Evolutionary conservation across 495 filamentous ascomycete genomes (phyloP), one percentile per base, ranked within the genome.

Genomic region (Xylaria flabelliformis): DNA sequence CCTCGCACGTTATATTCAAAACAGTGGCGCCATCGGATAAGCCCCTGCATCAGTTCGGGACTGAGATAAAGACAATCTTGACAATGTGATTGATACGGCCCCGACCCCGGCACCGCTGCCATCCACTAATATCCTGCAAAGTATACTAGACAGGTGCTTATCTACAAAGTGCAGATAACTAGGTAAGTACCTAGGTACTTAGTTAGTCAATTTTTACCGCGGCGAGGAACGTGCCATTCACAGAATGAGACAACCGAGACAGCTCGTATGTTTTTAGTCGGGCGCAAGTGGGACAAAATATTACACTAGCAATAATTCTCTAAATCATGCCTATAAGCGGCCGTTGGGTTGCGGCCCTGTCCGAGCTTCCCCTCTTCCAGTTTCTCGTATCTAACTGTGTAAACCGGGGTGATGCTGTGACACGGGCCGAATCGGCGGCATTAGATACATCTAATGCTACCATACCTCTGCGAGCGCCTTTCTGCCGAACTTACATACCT

Each of bases 351-450:
- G 19, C 48, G n/a, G 48, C 19, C 48, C 48, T 51, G 19, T 15
- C 36, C 21, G 44, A 12, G 17, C 48, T 62, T 62, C 67, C 67
- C 67, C 67, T 69, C 67, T 62, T 41, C 67, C 5, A 15, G 17
- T 67, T 69, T 26, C 66, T 69, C 67, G 67, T 69, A 69, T 69
- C 67, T 62, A 44, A 42, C 12, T 42, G 39, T 42, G 39, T 42
- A 42, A 15, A 17, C 34, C 21, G 34, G 34, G 50, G 29, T 67
- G 34, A 56, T n/a, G 65, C 48, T 26, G 36, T 46, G 17, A 44
- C 46, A 58, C 67, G 67, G 67, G 44, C 67, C 67, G 67, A 69
- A 50, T 69, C 67, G 67, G 56, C 56, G 55, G 59, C 36, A 51
- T 69, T 29, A 56, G 29, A 13, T 26, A 15, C 21, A 58, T n/a